Conservation (phyloP, 345 rosid genomes). For the Eucalyptus curtisii region DNA sequence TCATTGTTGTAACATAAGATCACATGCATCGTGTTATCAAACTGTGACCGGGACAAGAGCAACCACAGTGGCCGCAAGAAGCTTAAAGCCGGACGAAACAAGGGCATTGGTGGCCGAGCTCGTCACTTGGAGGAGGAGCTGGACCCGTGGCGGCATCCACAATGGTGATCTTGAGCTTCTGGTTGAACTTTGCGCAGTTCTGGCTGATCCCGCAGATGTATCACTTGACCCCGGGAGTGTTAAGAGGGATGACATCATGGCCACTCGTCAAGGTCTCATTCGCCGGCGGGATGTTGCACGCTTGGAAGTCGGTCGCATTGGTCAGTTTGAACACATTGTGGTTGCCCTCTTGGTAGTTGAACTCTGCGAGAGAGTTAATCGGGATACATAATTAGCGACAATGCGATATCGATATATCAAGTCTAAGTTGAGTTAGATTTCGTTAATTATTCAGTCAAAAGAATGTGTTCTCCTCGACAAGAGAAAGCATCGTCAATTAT, state of each 20-base stretch:
- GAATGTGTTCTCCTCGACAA: background rate
- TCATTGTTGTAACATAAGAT: background rate
- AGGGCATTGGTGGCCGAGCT: background rate
- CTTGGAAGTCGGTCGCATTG: constrained; percentile 2
- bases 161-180: constrained; percentile 22
- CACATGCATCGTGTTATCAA: background rate
- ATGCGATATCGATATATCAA: background rate
- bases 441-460: background rate
- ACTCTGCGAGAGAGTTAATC: constrained; percentile 7
- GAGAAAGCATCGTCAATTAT: background rate
- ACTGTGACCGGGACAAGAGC: background rate
- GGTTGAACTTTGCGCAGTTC: constrained; percentile 8
- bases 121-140: background rate
- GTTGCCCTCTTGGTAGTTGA: background rate
- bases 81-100: background rate
- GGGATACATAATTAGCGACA: background rate
- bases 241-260: constrained; percentile 16
- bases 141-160: background rate
- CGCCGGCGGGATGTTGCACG: background rate
- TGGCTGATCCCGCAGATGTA: constrained; percentile 23
- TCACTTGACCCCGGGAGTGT: constrained; percentile 21
- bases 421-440: background rate
- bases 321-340: constrained; percentile 25
- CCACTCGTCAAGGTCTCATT: constrained; percentile 1
- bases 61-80: background rate